phyloP scores from a whole-genome alignment of 2,329 filamentous ascomycete species.

The Chlorencoelia australis region DNA sequence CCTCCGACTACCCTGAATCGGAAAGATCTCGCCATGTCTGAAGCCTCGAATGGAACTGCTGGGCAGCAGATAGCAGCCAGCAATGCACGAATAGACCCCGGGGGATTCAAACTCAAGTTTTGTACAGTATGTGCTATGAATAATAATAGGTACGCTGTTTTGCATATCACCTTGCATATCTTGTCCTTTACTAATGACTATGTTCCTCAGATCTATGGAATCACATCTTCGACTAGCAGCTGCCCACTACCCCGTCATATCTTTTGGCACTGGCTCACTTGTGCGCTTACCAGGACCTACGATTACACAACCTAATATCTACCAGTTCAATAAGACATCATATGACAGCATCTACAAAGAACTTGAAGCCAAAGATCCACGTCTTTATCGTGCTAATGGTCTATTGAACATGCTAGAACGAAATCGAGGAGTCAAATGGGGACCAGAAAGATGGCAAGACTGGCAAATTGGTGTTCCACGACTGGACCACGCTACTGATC shows the following conservation, averaged over 20 bases:
- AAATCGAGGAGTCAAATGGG: conserved; percentile 87
- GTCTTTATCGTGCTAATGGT: conserved; percentile 84
- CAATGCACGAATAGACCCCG: conserved; percentile 18
- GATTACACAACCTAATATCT: conserved; percentile 91
- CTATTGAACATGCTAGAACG: conserved; percentile 92
- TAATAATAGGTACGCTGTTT: conserved; percentile 67
- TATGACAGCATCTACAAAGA: conserved; percentile 94
- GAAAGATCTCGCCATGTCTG: no score
- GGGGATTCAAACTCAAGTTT: conserved; percentile 82
- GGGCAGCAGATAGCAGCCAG: conserved; percentile 10
- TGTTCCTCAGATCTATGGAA: conserved; percentile 72
- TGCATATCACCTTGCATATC: background rate
- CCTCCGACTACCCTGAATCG: no score
- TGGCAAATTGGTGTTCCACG: conserved; percentile 84
- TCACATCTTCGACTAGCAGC: conserved; percentile 88
- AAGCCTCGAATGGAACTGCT: conserved; percentile 13
- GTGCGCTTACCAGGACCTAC: conserved; percentile 87
- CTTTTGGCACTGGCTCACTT: conserved; percentile 90
- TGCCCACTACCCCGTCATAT: conserved; percentile 88
- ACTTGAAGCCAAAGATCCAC: conserved; percentile 72
- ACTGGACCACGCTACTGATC: conserved; percentile 63
- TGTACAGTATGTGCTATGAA: conserved; percentile 99
- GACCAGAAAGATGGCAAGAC: conserved; percentile 95
- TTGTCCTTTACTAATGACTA: conserved; percentile 2
- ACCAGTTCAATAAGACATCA: conserved; percentile 94